Evolutionary conservation across 1,139 yeast species (phyloP).

Genomic region (Geotrichum siamense): DNA sequence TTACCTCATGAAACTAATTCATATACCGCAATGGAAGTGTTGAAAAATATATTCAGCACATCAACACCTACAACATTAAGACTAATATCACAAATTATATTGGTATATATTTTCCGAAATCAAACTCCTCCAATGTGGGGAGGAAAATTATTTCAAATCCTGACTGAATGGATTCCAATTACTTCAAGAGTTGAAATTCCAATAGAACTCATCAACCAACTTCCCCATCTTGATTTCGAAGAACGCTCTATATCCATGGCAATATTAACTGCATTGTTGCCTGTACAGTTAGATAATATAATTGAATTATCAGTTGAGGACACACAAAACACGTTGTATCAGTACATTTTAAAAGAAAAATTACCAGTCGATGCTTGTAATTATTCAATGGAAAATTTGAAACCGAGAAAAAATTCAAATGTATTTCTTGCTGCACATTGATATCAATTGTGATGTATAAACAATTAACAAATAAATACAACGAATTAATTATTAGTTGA

Average conservation of each 20-base stretch:
- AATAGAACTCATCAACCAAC: conserved; percentile 37
- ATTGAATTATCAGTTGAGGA: conserved; percentile 89
- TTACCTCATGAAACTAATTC: background rate
- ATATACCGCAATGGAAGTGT: conserved; percentile 24
- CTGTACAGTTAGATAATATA: conserved; percentile 65
- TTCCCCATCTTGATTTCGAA: conserved; percentile 31
- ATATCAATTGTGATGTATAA: too few species aligned
- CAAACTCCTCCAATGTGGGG: conserved; percentile 8
- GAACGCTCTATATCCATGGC: conserved; percentile 47
- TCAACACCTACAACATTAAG: conserved; percentile 34
- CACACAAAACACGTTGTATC: conserved; percentile 60
- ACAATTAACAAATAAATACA: too few species aligned
- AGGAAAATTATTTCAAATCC: conserved; percentile 6
- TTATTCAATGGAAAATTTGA: too few species aligned
- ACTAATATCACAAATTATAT: conserved; percentile 32
- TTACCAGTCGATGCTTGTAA: too few species aligned
- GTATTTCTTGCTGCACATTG: too few species aligned
- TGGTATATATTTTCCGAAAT: conserved; percentile 26
- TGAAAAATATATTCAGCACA: conserved; percentile 38
- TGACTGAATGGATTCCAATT: conserved; percentile 67
- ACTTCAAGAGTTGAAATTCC: conserved; percentile 73
- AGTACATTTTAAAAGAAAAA: conserved; percentile 40
- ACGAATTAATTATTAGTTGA: too few species aligned
- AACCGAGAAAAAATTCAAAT: too few species aligned
- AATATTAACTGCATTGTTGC: conserved; percentile 58